Evolutionary conservation across 2,329 filamentous ascomycete genomes (phyloP).

Genomic region (Cytospora paraplurivora): DNA sequence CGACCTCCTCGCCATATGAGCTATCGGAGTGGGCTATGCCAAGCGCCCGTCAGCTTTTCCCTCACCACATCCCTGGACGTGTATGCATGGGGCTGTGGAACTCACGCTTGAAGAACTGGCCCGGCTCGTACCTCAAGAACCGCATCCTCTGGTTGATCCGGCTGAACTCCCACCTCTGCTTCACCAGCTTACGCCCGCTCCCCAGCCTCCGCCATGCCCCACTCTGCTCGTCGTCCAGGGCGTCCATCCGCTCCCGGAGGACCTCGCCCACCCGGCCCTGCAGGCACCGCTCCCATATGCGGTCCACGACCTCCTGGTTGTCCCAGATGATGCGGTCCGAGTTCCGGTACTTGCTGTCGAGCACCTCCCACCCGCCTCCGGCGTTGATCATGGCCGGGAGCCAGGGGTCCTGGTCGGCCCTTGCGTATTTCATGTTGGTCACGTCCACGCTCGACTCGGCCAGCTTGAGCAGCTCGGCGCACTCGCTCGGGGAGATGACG

Average conservation of each 20-base stretch:
- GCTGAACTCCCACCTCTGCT: constrained; percentile 45
- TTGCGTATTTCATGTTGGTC: constrained; percentile 28
- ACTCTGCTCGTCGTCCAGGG: constrained; percentile 36
- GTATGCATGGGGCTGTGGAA: constrained; percentile 29
- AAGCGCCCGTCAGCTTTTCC: neutral
- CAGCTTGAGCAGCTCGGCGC: constrained; percentile 52
- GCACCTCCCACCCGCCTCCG: constrained; percentile 61
- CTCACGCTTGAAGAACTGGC: constrained; percentile 69
- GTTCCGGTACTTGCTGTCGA: constrained; percentile 62
- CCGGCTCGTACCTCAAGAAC: constrained; percentile 71
- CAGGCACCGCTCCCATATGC: constrained; percentile 63
- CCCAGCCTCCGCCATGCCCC: constrained; percentile 36
- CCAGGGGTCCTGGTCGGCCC: constrained; percentile 52
- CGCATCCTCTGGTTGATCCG: constrained; percentile 73
- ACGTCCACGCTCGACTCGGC: constrained; percentile 57
- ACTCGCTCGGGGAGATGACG: constrained; percentile 65
- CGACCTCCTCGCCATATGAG: constrained; percentile 56
- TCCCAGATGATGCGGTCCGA: constrained; percentile 82
- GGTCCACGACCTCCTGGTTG: constrained; percentile 59
- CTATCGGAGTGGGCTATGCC: constrained; percentile 67
- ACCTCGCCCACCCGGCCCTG: constrained; percentile 45
- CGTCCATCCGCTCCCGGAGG: constrained; percentile 44
- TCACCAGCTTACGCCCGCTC: constrained; percentile 19
- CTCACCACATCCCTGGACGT: too few species aligned
- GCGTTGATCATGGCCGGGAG: constrained; percentile 68